These are phyloP conservation scores for Cystofilobasidium ferigula DNA, from an alignment of 768 basidiomycete species.

Conservation along the genomic window DNA sequence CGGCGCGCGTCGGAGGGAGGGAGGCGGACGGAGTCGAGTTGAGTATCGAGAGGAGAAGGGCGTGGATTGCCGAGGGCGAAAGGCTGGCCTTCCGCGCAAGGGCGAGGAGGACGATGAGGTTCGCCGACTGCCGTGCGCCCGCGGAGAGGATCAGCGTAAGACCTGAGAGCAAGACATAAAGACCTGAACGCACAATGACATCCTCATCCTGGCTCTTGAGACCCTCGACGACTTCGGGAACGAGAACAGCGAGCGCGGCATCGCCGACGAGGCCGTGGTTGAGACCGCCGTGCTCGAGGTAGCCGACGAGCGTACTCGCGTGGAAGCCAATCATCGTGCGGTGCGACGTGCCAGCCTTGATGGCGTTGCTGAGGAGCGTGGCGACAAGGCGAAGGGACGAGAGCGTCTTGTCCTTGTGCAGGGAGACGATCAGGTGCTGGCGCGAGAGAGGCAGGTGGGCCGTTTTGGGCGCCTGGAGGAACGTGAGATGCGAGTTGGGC, in stretches of 20 bases:
- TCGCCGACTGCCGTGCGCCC: constrained; percentile 49
- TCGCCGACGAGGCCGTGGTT: constrained; percentile 51
- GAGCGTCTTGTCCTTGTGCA: constrained; percentile 36
- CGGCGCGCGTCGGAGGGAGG: not conserved
- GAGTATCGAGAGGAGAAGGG: constrained; percentile 28
- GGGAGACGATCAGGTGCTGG: constrained; percentile 55
- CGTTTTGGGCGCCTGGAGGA: constrained; percentile 64
- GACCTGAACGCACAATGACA: constrained; percentile 10
- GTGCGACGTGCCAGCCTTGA: constrained; percentile 44
- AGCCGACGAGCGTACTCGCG: constrained; percentile 65
- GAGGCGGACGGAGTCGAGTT: not conserved
- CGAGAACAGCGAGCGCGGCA: constrained; percentile 34
- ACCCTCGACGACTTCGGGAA: constrained; percentile 32
- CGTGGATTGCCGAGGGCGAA: constrained; percentile 50
- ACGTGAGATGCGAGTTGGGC: constrained; percentile 43
- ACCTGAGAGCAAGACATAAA: too few relatives aligned
- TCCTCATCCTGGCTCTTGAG: constrained; percentile 22
- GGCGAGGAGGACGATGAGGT: constrained; percentile 59
- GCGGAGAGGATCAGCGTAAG: too few relatives aligned
- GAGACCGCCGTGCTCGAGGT: constrained; percentile 45
- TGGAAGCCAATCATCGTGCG: constrained; percentile 72
- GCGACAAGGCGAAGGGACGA: constrained; percentile 61
- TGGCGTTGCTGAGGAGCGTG: constrained; percentile 49
- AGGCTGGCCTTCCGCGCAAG: constrained; percentile 58
- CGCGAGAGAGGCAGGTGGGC: constrained; percentile 66